Base-by-base conservation (phyloP, 2,329 filamentous ascomycete genomes). In the Teratosphaeriaceae sp. region DNA sequence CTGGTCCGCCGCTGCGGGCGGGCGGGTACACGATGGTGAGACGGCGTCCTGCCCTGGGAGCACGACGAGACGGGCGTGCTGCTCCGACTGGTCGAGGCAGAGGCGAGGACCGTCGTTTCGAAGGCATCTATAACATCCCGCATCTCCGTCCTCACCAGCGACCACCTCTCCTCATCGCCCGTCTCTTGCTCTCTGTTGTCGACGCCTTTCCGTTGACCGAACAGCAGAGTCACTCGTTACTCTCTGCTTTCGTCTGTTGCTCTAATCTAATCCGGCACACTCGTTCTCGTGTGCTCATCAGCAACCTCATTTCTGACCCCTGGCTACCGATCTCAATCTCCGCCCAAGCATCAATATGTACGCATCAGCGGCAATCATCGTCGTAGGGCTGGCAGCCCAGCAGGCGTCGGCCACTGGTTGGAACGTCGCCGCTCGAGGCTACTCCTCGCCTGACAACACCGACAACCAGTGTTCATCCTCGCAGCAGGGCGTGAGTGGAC, bases 401-500 rank as follows among this genome's bases (percentile, higher is more conserved):
- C 71, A 53, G 68, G 70, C 50, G 59, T 59, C 68, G 36, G 72
- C 68, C 49, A 64, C 63, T 38, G 59, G 50, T 53, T 43, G 40
- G 39, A 23, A 27, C 29, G 27, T 34, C 15, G 13, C 27, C 11
- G 29, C 38, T 20, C 20, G 16, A 20, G 16, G 72, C 47, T 94
- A 80, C 73, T 71, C 72, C 38, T 83, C 74, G 64, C 87, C 88
- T 11, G 67, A 70, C 46, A 88, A 85, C 74, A 79, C 76, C 59
- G 70, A 87, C 71, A 92, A 92, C 71, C 67, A 82, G 57, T 96
- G 90, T 68, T 79, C 76, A 45, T 63, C 75, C n/a, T 65, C 80
- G 52, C 85, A 94, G 69, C 67, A 75, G 50, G 53, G 58, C 18
- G n/a, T n/a, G n/a, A n/a, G n/a, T n/a, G n/a, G n/a, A n/a, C n/a